These are phyloP conservation scores for Nitzschia sp. DNA, from an alignment of 108 stramenopile species.

Conservation along the genomic window DNA sequence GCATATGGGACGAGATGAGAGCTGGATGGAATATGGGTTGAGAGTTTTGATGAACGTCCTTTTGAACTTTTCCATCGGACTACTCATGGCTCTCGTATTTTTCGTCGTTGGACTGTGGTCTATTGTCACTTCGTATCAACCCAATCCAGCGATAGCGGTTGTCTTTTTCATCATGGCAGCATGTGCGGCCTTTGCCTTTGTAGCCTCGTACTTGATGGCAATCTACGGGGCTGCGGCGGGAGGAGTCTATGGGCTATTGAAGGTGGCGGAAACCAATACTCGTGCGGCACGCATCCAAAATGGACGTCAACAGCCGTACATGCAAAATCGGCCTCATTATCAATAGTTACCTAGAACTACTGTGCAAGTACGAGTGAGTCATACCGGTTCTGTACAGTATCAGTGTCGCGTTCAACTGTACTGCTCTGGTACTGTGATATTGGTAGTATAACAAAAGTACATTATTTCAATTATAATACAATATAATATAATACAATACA, in stretches of 20 bases:
- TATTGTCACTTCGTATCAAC: constrained; percentile 79
- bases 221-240: constrained; percentile 85
- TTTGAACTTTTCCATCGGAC: constrained; percentile 83
- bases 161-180: constrained; percentile 74
- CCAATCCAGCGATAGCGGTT: constrained; percentile 73
- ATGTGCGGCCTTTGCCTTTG: constrained; percentile 84
- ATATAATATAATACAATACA: too few species aligned
- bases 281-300: constrained; percentile 1
- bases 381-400: too few species aligned
- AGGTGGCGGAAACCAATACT: constrained; percentile 76
- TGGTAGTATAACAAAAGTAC: too few species aligned
- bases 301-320: constrained; percentile 15
- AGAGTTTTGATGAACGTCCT: constrained; percentile 64
- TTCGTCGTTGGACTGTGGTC: constrained; percentile 82
- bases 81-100: constrained; percentile 77
- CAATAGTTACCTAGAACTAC: too few species aligned
- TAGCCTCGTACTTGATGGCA: constrained; percentile 70
- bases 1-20: constrained; percentile 70
- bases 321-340: constrained; percentile 38
- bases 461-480: too few species aligned
- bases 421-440: too few species aligned
- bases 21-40: constrained; percentile 69
- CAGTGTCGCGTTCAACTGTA: too few species aligned
- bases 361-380: too few species aligned
- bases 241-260: constrained; percentile 78